Conservation (phyloP, 352 stramenopile species). For the Halophytophthora batemanensis region DNA sequence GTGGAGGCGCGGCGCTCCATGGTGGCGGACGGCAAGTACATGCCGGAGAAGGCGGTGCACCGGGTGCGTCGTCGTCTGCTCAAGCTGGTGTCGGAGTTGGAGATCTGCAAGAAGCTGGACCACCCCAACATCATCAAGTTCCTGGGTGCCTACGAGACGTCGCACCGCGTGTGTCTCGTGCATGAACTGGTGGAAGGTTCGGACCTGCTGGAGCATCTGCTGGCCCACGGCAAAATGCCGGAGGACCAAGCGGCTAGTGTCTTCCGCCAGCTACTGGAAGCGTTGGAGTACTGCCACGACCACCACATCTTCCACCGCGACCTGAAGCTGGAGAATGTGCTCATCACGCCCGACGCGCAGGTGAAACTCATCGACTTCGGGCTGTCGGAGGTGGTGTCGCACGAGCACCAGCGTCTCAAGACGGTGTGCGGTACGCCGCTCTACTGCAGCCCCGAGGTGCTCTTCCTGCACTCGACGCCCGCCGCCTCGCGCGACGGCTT, state of each 20-base stretch:
- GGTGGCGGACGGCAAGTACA: conserved; percentile 54
- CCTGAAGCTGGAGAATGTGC: conserved; percentile 95
- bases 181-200: conserved; percentile 73
- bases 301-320: conserved; percentile 92
- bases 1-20: conserved; percentile 77
- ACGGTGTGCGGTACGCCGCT: conserved; percentile 79
- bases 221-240: conserved; percentile 69
- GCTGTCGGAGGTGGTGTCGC: conserved; percentile 84
- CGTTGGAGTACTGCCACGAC: conserved; percentile 91
- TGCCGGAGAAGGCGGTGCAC: conserved; percentile 66
- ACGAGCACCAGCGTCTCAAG: conserved; percentile 57
- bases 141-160: conserved; percentile 70
- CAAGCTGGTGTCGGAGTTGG: conserved; percentile 83
- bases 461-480: conserved; percentile 48
- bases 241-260: conserved; percentile 52
- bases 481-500: conserved; percentile 39
- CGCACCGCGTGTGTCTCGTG: conserved; percentile 75
- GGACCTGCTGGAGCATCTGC: conserved; percentile 71
- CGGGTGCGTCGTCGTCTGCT: conserved; percentile 65
- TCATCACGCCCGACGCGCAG: conserved; percentile 89
- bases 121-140: conserved; percentile 83
- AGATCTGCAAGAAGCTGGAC: conserved; percentile 65
- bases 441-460: conserved; percentile 79
- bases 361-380: conserved; percentile 97
- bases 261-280: conserved; percentile 87